A percentile compares a stretch with the other conserved stretches of the same genome.
These are phyloP conservation scores for Trematosphaeria pertusa DNA, from an alignment of 2,329 filamentous ascomycete species.

Conservation along the genomic window DNA sequence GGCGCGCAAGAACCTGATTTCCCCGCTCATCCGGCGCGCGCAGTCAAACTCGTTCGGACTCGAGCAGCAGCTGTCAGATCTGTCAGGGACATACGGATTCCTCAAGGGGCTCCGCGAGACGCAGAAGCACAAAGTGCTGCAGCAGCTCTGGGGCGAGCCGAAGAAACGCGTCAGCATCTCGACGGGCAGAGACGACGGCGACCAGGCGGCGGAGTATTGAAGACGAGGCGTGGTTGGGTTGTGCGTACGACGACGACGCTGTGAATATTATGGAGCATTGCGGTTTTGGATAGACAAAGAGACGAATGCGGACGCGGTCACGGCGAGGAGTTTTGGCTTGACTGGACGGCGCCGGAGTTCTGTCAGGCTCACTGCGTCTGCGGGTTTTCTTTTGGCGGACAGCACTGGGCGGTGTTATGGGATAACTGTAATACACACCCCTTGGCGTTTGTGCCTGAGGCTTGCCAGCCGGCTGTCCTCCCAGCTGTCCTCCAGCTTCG, in stretches of 20 bases:
- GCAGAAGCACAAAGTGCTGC: conserved; percentile 84
- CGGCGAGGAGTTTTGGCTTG: conserved; percentile 13
- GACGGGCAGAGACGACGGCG: conserved; percentile 21
- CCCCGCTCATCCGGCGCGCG: conserved; percentile 77
- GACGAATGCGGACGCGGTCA: neutral
- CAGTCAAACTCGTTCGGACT: conserved; percentile 74
- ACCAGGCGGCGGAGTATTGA: conserved; percentile 23
- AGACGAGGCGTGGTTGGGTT: neutral
- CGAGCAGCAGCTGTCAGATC: conserved; percentile 83
- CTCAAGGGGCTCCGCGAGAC: conserved; percentile 75
- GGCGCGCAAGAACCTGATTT: conserved; percentile 82
- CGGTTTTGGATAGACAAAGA: conserved; percentile 16
- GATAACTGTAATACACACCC: no score
- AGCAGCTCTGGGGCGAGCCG: conserved; percentile 66
- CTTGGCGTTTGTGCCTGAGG: no score
- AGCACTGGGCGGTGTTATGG: neutral
- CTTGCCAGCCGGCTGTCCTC: no score
- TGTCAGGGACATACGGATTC: conserved; percentile 81
- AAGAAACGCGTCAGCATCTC: conserved; percentile 39
- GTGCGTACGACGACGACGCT: neutral
- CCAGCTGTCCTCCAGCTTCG: no score
- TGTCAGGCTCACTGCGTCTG: conserved; percentile 1
- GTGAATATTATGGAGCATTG: conserved; percentile 17
- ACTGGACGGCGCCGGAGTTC: conserved; percentile 7
- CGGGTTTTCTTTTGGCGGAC: no score